Base-by-base conservation (phyloP, 2,329 filamentous ascomycete genomes). In the Cladobotryum protrusum region DNA sequence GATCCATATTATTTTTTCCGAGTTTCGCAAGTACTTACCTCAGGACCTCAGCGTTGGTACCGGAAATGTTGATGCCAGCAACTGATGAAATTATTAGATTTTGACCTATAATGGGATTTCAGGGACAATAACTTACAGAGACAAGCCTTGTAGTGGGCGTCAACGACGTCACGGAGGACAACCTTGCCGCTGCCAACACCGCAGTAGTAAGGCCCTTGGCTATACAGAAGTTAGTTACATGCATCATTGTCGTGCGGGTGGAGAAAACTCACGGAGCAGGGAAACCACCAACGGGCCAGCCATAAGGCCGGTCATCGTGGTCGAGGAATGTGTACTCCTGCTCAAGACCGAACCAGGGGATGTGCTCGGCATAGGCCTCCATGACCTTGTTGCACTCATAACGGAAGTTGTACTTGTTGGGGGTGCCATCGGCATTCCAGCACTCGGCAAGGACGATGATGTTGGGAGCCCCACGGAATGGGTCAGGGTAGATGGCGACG, bases 21-120 rank as follows among this genome's bases (percentile, higher is more conserved):
- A 2, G 24, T 29, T 29, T 4, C 24, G 4, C 11, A 8, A 29
- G 11, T 29, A 29, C 24, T 2, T 29, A 29, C 24, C 90, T 87
- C 88, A 96, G 95, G 66, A 99, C 93, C 81, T 99, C 93, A 59
- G 93, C 93, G 73, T 99, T 99, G 76, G 93, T 97, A 66, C 93
- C 93, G 20, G 91, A 96, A 72, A 99, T 97, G 71, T 91, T 85
- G 73, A 99, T 80, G 53, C 87, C 86, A 54, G 92, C 83, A 70
- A 89, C 66, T 66, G 5, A 5, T 11, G 24, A 15, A 39, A 3
- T 9, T 47, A 44, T 57, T 55, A 57, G 56, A n/a, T 4, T 17
- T 7, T 18, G 24, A 3, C 17, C 9, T 4, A 32, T 20, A n/a
- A 36, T 24, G 20, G n/a, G 20, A 6, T 37, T 14, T 33, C 29